phyloP scores from a whole-genome alignment of 75 land plant species.

The Picea sitchensis region DNA sequence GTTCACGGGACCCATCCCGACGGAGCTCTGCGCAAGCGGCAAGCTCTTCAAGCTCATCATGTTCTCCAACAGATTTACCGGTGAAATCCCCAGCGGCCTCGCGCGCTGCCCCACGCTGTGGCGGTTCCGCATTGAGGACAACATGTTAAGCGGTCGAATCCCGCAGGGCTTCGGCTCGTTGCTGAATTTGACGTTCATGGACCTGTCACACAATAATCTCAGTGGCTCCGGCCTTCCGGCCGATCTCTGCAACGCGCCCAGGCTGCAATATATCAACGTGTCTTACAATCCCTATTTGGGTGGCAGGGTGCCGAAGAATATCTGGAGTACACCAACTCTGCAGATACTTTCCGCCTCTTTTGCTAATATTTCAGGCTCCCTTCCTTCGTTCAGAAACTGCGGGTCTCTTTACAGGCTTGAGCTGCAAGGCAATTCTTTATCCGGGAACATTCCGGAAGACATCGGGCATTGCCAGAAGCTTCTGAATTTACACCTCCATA shows the following conservation, averaged over 20 bases:
- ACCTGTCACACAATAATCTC: conserved; percentile 56
- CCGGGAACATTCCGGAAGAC: conserved; percentile 53
- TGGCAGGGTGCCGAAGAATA: conserved; percentile 28
- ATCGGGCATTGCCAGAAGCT: conserved; percentile 58
- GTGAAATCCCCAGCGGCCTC: conserved; percentile 39
- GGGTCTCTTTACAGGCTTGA: conserved; percentile 50
- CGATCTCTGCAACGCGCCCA: conserved; percentile 37
- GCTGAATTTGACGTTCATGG: conserved; percentile 59
- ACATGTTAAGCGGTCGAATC: conserved; percentile 64
- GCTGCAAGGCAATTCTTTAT: conserved; percentile 48
- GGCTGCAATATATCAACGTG: conserved; percentile 46
- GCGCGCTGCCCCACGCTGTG: conserved; percentile 41
- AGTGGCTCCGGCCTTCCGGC: conserved; percentile 44
- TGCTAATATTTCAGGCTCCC: conserved; percentile 29
- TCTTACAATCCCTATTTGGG: conserved; percentile 41
- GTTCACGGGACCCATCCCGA: conserved; percentile 69
- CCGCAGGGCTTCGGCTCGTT: conserved; percentile 63
- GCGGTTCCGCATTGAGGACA: conserved; percentile 54
- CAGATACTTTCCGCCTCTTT: conserved; percentile 56
- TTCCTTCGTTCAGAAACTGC: conserved; percentile 49
- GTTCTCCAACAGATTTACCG: conserved; percentile 43
- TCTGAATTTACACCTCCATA: conserved; percentile 31
- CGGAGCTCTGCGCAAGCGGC: conserved; percentile 44
- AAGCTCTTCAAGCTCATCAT: conserved; percentile 54
- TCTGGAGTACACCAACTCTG: conserved; percentile 44